These are phyloP conservation scores for Penicillium crustosum DNA, from an alignment of 2,329 filamentous ascomycete species.

Conservation along the genomic window DNA sequence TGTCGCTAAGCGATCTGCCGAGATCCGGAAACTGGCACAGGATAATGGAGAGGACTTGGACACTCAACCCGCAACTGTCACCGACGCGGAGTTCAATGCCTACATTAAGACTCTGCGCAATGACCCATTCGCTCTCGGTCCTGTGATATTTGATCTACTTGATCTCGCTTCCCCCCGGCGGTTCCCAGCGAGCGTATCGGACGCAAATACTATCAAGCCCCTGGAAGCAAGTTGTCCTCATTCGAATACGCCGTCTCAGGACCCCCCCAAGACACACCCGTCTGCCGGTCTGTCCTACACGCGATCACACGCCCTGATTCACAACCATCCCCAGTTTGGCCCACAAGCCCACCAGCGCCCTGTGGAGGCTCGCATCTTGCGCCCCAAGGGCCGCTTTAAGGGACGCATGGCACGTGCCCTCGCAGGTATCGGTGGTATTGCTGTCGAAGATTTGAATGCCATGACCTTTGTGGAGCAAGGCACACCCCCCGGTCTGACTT, in stretches of 20 bases:
- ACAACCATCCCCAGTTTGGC: constrained; percentile 62
- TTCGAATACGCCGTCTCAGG: constrained; percentile 48
- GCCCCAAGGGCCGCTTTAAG: constrained; percentile 43
- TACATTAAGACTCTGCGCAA: constrained; percentile 48
- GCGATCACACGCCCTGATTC: constrained; percentile 54
- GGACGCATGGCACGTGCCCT: constrained; percentile 35
- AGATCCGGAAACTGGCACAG: constrained; percentile 40
- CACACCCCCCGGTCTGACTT: constrained; percentile 43
- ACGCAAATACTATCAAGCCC: constrained; percentile 38
- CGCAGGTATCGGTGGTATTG: constrained; percentile 45
- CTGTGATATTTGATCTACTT: constrained; percentile 56
- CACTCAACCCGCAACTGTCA: constrained; percentile 29
- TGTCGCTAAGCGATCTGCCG: constrained; percentile 34
- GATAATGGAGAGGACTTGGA: constrained; percentile 43
- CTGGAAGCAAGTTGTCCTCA: constrained; percentile 37
- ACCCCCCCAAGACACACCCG: constrained; percentile 62
- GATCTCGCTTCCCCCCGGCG: constrained; percentile 53
- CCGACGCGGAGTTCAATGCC: constrained; percentile 48
- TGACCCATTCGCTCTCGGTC: constrained; percentile 50
- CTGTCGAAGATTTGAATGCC: constrained; percentile 40
- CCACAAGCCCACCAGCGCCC: constrained; percentile 56
- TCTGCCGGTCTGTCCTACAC: constrained; percentile 64
- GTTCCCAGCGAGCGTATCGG: constrained; percentile 38
- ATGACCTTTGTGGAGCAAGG: constrained; percentile 35
- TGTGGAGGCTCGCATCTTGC: constrained; percentile 58